A percentile compares a stretch with the other conserved stretches of the same genome.
phyloP scores from a whole-genome alignment of 768 basidiomycete genomes.

The Clitopilus hobsonii region DNA sequence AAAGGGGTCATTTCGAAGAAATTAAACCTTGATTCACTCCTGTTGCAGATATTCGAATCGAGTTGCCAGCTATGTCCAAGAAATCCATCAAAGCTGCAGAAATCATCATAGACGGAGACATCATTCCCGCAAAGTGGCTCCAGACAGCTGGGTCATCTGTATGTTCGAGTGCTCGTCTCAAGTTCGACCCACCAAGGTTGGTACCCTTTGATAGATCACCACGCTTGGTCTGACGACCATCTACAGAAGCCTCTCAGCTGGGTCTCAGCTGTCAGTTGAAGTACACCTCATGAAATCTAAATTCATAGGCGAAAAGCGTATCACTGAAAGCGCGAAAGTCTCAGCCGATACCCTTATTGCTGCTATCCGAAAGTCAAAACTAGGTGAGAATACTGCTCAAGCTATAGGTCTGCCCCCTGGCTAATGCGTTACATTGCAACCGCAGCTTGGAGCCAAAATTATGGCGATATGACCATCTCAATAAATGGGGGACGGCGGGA shows the following conservation, averaged over 20 bases:
- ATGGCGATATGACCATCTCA: background rate
- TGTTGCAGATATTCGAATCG: conserved; percentile 5
- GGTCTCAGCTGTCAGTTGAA: background rate
- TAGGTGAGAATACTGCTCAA: background rate
- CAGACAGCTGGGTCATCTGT: background rate
- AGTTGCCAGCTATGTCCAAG: conserved; percentile 1
- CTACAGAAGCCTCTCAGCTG: background rate
- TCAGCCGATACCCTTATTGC: background rate
- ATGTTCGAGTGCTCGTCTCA: background rate
- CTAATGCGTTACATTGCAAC: no score
- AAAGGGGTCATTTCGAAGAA: background rate
- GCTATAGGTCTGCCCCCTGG: no score
- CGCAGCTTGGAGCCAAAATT: background rate
- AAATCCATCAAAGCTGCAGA: conserved; percentile 10
- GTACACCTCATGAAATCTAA: background rate
- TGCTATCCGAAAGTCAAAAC: background rate
- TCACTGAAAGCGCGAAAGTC: background rate
- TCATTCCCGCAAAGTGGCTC: conserved; percentile 1
- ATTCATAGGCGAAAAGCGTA: background rate
- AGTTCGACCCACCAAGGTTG: conserved; percentile 6
- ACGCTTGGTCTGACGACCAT: no score
- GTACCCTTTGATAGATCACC: no score
- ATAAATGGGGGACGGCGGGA: no score
- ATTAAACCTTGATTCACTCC: background rate
- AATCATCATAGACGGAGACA: conserved; percentile 3